A percentile compares a stretch with the other conserved stretches of the same genome.
Conservation (phyloP, 2,329 filamentous ascomycete species). For the Aspergillus sp. region DNA sequence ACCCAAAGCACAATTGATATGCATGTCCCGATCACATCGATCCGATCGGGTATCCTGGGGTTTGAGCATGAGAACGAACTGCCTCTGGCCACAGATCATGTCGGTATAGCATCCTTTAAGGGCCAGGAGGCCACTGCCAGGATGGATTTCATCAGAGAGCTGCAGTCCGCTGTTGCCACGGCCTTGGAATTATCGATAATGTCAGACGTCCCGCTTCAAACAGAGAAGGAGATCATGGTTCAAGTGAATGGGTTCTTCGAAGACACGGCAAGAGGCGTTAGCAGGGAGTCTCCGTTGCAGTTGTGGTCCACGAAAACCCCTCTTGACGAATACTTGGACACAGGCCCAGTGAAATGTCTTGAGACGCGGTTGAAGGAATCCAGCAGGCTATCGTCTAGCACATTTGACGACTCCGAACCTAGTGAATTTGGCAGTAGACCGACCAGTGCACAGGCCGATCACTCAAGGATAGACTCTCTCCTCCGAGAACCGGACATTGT, state of each 20-base stretch:
- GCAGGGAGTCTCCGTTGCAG: conserved; percentile 39
- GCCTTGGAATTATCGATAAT: conserved; percentile 27
- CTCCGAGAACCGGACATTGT: not conserved
- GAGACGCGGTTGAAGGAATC: conserved; percentile 49
- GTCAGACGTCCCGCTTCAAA: conserved; percentile 48
- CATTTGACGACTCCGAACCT: conserved; percentile 30
- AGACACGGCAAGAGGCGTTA: conserved; percentile 56
- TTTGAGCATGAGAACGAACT: conserved; percentile 36
- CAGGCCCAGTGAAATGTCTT: conserved; percentile 57
- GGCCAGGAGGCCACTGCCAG: conserved; percentile 30
- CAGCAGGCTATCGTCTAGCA: conserved; percentile 21
- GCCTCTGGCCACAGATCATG: conserved; percentile 32
- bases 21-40: conserved; percentile 59
- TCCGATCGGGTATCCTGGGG: conserved; percentile 31
- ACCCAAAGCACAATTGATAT: conserved; percentile 53
- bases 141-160: conserved; percentile 26
- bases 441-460: conserved; percentile 21
- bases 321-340: conserved; percentile 52
- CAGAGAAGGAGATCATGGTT: conserved; percentile 56
- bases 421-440: conserved; percentile 32
- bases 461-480: conserved; percentile 12
- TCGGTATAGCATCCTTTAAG: conserved; percentile 32
- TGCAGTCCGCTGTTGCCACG: conserved; percentile 18
- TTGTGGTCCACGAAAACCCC: conserved; percentile 32
- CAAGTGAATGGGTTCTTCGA: conserved; percentile 64